Base-by-base conservation (phyloP, 352 stramenopile species). In the Phytophthora capsici region DNA sequence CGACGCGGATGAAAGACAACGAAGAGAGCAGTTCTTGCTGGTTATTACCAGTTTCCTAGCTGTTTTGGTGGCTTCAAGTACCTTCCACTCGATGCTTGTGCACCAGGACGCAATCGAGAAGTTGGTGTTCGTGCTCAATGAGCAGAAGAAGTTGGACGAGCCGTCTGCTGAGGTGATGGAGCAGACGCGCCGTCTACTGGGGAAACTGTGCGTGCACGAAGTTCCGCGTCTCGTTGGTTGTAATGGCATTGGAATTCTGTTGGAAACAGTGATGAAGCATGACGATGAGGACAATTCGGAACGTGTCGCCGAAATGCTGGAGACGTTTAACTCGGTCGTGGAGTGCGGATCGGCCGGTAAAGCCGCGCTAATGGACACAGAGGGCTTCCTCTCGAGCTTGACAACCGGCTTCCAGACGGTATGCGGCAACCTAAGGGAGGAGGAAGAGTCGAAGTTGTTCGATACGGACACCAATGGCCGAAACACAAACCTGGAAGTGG, bases 301-400 rank as follows among this genome's bases (percentile, higher is more conserved):
- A 0, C 74, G 75, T 19, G 67, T 84, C 12, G 71, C 70, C 4
- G 71, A 89, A 16, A 71, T 84, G 56, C 50, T 93, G 17, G 69
- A 85, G 60, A 80, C 88, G 16, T 90, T 91, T 38, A 82, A 82
- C n/a, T 72, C 77, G 20, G 80, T 93, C 37, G 64, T 82, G 10
- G 69, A 71, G 12, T 89, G 80, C 22, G 83, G 82, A 0, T 36
- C 47, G 14, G 34, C 63, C 9, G 84, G 84, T 4, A 81, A 80
- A 53, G 45, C 63, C 19, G 77, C 80, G 25, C 57, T 93, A 28
- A 84, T 89, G 66, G 68, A 80, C 5, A 83, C 71, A 17, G 25
- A 73, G 10, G 67, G 67, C 3, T 86, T 90, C 20, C 46, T 89
- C 3, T 34, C 63, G n/a, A 84, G 53, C 19, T 54, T 93, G 41